These are phyloP conservation scores for Bjerkandera adusta DNA, from an alignment of 1,284 basidiomycete species.

Conservation along the genomic window DNA sequence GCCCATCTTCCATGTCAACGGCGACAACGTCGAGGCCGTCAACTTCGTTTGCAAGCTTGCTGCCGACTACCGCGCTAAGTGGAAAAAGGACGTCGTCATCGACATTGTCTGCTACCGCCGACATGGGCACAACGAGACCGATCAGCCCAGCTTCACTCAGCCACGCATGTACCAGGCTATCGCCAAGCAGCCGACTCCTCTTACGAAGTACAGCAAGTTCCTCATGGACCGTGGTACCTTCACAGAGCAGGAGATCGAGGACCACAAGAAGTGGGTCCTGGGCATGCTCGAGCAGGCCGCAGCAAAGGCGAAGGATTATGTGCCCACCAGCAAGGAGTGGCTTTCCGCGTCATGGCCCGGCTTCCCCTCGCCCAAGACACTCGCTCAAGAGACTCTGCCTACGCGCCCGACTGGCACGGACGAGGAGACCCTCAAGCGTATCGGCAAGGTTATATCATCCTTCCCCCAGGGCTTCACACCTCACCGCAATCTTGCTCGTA, in stretches of 20 bases:
- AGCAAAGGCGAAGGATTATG: constrained; percentile 90
- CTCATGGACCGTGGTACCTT: constrained; percentile 92
- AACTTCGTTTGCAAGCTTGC: constrained; percentile 98
- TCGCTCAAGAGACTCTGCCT: constrained; percentile 90
- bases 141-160: constrained; percentile 99
- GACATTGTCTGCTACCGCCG: constrained; percentile 99
- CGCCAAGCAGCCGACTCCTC: constrained; percentile 89
- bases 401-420: constrained; percentile 86
- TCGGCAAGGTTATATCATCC: constrained; percentile 85
- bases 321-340: constrained; percentile 94
- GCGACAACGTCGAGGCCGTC: constrained; percentile 97
- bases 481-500: constrained; percentile 94
- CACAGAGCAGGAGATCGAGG: constrained; percentile 94
- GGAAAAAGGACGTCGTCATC: constrained; percentile 98
- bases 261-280: constrained; percentile 99
- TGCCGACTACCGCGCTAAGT: constrained; percentile 97
- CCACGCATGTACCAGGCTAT: constrained; percentile 99
- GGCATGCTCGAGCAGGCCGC: constrained; percentile 96
- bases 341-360: constrained; percentile 97
- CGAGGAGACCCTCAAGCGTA: constrained; percentile 75
- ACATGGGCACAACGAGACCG: constrained; percentile 99
- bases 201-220: constrained; percentile 91
- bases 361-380: constrained; percentile 96
- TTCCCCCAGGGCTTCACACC: constrained; percentile 86
- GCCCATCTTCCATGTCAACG: constrained; percentile 99